phyloP scores from a whole-genome alignment of 2,329 filamentous ascomycete species.

The Onygena corvina region DNA sequence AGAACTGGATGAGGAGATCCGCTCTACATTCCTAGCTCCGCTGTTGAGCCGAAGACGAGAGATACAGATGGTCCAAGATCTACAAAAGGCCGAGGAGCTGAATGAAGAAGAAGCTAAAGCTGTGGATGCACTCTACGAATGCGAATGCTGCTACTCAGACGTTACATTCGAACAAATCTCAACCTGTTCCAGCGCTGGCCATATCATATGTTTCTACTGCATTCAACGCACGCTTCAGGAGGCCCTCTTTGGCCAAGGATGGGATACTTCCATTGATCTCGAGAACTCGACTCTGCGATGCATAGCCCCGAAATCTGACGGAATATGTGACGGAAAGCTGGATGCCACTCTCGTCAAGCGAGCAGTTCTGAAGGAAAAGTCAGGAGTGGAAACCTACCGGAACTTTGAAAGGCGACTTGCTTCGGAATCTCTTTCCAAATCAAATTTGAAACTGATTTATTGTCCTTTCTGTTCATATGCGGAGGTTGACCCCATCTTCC shows the following conservation, averaged over 20 bases:
- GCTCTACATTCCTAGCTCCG: constrained; percentile 28
- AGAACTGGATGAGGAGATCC: constrained; percentile 35
- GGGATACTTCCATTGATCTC: constrained; percentile 66
- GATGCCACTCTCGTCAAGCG: constrained; percentile 56
- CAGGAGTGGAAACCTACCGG: constrained; percentile 57
- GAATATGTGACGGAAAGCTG: constrained; percentile 62
- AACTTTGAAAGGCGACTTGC: constrained; percentile 70
- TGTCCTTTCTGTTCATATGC: constrained; percentile 90
- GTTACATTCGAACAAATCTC: constrained; percentile 39
- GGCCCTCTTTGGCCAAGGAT: constrained; percentile 85
- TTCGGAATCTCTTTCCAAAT: constrained; percentile 61
- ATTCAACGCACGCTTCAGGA: constrained; percentile 72
- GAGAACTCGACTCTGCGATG: constrained; percentile 66
- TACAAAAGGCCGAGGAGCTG: constrained; percentile 30
- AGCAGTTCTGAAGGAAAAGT: constrained; percentile 57
- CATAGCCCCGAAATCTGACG: constrained; percentile 58
- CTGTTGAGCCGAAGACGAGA: constrained; percentile 25
- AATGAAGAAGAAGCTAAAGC: constrained; percentile 34
- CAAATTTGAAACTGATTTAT: constrained; percentile 60
- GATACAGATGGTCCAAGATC: constrained; percentile 29
- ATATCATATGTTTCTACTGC: constrained; percentile 53
- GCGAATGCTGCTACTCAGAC: constrained; percentile 38
- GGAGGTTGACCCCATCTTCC: constrained; percentile 68
- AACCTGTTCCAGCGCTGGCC: constrained; percentile 32
- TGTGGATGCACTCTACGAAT: constrained; percentile 35